phyloP scores from a whole-genome alignment of 805 yeast species.

The Metschnikowia baotianmanensis region DNA sequence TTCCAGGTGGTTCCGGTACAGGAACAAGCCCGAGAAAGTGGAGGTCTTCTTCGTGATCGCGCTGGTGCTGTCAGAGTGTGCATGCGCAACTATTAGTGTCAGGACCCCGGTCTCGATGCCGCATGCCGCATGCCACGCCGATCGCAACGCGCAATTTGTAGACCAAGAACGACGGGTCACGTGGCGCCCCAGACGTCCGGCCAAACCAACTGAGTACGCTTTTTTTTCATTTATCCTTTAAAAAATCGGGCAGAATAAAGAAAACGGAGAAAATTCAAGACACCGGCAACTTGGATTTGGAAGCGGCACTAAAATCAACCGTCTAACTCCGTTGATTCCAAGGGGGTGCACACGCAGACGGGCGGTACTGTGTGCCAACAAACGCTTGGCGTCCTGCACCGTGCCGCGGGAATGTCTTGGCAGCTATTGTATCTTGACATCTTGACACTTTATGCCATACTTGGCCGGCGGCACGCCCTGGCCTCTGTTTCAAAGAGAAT shows the following conservation, averaged over 20 bases:
- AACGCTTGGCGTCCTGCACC: constrained; percentile 7
- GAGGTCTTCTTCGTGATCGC: constrained; percentile 1
- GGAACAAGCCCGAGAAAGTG: constrained; percentile 1
- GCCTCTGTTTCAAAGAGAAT: constrained; percentile 1
- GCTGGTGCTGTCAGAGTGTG: constrained; percentile 7
- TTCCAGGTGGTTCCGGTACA: neutral
- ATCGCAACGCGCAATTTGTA: constrained; percentile 4
- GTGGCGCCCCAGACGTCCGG: constrained; percentile 2
- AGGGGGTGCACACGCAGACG: too few relatives aligned
- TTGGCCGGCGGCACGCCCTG: constrained; percentile 6
- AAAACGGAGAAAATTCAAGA: too few relatives aligned
- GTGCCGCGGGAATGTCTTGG: constrained; percentile 6
- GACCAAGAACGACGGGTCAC: neutral
- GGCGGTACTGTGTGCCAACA: too few relatives aligned
- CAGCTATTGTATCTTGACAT: constrained; percentile 13
- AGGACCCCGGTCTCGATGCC: constrained; percentile 1
- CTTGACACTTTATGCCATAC: constrained; percentile 16
- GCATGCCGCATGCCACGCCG: constrained; percentile 1
- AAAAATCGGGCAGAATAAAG: too few relatives aligned
- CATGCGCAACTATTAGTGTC: constrained; percentile 6
- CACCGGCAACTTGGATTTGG: too few relatives aligned
- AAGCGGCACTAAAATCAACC: too few relatives aligned
- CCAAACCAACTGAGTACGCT: too few relatives aligned
- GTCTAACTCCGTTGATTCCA: too few relatives aligned
- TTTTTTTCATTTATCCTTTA: too few relatives aligned